These are phyloP conservation scores for Monilinia fructicola DNA, from an alignment of 2,329 filamentous ascomycete genomes.

Conservation along the genomic window DNA sequence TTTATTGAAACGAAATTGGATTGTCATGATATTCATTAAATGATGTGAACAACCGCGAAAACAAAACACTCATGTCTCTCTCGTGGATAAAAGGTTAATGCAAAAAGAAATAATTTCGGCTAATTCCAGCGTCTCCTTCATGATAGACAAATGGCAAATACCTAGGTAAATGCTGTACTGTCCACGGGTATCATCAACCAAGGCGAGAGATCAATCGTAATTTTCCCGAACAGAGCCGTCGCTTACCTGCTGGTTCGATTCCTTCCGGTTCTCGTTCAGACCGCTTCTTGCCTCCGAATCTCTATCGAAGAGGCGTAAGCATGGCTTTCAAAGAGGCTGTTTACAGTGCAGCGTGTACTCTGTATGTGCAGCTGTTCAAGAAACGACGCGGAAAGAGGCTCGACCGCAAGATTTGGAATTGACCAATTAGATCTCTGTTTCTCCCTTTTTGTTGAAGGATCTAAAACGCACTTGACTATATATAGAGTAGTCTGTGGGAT, in stretches of 20 bases:
- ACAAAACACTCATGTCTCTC: background rate
- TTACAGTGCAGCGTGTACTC: too few species aligned
- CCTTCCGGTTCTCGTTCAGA: constrained; percentile 6
- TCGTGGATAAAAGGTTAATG: constrained; percentile 7
- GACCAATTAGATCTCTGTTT: background rate
- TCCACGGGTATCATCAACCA: constrained; percentile 4
- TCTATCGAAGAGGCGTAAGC: background rate
- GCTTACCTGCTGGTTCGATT: background rate
- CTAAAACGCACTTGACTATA: constrained; percentile 10
- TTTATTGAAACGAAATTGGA: constrained; percentile 19
- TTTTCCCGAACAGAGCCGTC: constrained; percentile 5
- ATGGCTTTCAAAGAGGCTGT: constrained; percentile 6
- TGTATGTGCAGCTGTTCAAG: constrained; percentile 8
- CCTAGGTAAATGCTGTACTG: too few species aligned
- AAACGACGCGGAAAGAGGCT: constrained; percentile 12
- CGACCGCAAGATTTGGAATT: background rate
- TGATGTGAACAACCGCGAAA: background rate
- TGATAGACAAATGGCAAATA: too few species aligned
- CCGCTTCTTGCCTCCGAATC: background rate
- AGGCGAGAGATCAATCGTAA: background rate
- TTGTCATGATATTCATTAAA: constrained; percentile 9
- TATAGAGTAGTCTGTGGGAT: background rate
- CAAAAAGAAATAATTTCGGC: constrained; percentile 1
- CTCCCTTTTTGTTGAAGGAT: background rate
- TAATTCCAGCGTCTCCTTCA: background rate